These are phyloP conservation scores for Fragaria vesca DNA, from an alignment of 306 rosid genomes.

Conservation along the genomic window DNA sequence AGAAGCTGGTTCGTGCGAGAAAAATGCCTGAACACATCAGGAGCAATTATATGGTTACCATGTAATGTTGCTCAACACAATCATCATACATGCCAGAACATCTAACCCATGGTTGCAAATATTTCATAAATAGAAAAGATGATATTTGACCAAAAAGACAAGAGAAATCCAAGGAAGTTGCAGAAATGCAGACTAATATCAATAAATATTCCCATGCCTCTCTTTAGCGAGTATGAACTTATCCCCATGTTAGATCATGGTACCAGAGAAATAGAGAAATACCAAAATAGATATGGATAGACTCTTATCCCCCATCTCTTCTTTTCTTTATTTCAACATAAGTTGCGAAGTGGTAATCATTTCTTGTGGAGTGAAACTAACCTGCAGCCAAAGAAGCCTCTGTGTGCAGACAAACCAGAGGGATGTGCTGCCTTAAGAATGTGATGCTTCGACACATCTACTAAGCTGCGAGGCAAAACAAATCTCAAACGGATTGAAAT, in stretches of 20 bases:
- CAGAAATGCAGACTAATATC: neutral
- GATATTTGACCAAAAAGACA: neutral
- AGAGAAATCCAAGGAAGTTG: neutral
- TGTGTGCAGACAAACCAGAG: constrained; percentile 90
- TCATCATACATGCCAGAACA: neutral
- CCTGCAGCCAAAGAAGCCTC: constrained; percentile 99
- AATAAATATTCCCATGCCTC: neutral
- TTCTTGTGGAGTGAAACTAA: constrained; percentile 25
- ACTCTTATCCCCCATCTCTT: neutral
- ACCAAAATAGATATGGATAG: too few species aligned
- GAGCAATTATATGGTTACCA: constrained; percentile 2
- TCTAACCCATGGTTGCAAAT: neutral
- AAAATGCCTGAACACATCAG: constrained; percentile 70
- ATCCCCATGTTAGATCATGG: neutral
- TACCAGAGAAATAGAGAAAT: neutral
- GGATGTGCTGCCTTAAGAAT: constrained; percentile 92
- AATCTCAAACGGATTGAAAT: neutral
- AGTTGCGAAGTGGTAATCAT: neutral
- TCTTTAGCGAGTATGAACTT: neutral
- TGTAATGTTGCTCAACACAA: neutral
- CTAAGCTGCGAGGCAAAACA: constrained; percentile 47
- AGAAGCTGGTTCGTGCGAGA: constrained; percentile 78
- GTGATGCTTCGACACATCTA: constrained; percentile 79
- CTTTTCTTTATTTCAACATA: neutral
- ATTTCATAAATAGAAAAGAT: neutral